phyloP scores from a whole-genome alignment of 495 filamentous ascomycete species.

The Aspergillus kassunensis region DNA sequence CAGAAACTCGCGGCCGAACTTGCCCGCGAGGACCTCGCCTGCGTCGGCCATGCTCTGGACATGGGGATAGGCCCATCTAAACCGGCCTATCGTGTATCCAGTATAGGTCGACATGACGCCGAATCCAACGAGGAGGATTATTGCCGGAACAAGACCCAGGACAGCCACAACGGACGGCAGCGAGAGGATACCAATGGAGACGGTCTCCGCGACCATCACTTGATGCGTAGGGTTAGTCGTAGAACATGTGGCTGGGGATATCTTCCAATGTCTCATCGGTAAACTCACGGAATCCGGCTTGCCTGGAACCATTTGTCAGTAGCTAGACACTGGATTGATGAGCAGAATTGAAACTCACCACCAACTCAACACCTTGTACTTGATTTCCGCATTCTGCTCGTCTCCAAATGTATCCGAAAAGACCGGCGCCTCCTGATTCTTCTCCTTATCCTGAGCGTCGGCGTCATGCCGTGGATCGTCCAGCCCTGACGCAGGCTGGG shows the following conservation, averaged over 20 bases:
- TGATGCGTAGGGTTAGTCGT: no score
- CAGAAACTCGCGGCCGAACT: slow-evolving; percentile 58
- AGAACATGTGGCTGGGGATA: no score
- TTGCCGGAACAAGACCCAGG: slow-evolving; percentile 54
- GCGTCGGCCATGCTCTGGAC: slow-evolving; percentile 71
- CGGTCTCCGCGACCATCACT: slow-evolving; percentile 67
- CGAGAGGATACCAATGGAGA: slow-evolving; percentile 64
- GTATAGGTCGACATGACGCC: slow-evolving; percentile 73
- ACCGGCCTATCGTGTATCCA: slow-evolving; percentile 68
- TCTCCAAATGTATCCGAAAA: slow-evolving; percentile 34
- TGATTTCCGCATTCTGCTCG: slow-evolving; percentile 35
- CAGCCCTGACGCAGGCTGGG: neutral
- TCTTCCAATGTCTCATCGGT: neutral
- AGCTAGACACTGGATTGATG: neutral
- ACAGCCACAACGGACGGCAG: slow-evolving; percentile 60
- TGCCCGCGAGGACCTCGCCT: slow-evolving; percentile 61
- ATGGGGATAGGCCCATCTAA: slow-evolving; percentile 51
- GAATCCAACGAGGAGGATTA: slow-evolving; percentile 57
- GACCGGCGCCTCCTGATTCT: neutral
- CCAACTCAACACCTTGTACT: slow-evolving; percentile 43
- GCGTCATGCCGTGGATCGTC: neutral
- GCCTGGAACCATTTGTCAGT: neutral
- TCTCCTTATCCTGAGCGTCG: neutral
- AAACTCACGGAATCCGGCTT: slow-evolving; percentile 6
- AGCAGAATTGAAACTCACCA: slow-evolving; percentile 32